phyloP scores from a whole-genome alignment of 2,329 filamentous ascomycete genomes.

The Xylariaceae sp. region DNA sequence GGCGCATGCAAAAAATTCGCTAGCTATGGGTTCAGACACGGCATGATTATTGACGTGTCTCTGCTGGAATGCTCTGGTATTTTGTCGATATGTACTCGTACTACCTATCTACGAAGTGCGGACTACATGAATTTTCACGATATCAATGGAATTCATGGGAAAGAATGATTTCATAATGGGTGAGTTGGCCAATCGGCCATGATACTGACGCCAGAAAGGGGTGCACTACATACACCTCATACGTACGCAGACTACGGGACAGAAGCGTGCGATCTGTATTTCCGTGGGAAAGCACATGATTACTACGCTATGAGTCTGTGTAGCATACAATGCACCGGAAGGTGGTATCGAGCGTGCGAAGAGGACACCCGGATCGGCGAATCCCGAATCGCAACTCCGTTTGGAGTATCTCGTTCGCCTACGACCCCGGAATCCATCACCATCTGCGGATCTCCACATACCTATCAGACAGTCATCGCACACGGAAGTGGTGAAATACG shows the following conservation, averaged over 20 bases:
- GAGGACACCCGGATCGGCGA: not conserved
- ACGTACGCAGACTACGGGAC: not conserved
- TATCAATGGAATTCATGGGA: not conserved
- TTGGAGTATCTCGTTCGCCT: not conserved
- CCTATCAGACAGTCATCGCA: not conserved
- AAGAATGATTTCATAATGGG: not conserved
- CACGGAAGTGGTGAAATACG: not conserved
- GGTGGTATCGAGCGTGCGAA: too few species aligned
- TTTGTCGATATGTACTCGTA: too few species aligned
- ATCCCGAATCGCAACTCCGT: not conserved
- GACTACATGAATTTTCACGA: too few species aligned
- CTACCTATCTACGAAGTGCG: too few species aligned
- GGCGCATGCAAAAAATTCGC: not conserved
- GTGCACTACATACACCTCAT: not conserved
- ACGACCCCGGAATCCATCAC: not conserved
- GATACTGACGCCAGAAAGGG: not conserved
- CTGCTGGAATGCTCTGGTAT: too few species aligned
- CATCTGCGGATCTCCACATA: not conserved
- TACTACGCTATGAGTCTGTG: not conserved
- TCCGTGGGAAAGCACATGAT: not conserved
- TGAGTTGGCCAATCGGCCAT: too few species aligned
- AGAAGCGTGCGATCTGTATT: not conserved
- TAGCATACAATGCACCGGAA: not conserved
- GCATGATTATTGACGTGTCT: too few species aligned
- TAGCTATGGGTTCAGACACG: too few species aligned